Base-by-base conservation (phyloP, 2,329 filamentous ascomycete genomes). In the Penicillium expansum region DNA sequence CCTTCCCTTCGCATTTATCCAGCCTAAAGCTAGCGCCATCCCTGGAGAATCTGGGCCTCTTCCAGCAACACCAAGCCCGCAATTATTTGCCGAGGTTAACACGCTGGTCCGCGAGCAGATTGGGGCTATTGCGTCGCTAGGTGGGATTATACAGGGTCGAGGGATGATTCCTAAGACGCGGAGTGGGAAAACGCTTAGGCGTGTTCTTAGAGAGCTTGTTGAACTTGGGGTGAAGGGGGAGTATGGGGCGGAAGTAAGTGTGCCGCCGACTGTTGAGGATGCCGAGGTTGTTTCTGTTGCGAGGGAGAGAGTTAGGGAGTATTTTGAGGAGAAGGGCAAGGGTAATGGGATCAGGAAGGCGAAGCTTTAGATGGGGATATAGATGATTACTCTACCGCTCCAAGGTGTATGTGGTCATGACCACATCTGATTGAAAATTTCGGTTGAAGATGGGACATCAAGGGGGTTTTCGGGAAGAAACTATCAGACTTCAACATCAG, bases 131-230 rank as follows among this genome's bases (percentile, higher is more conserved):
- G 92, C 93, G 1, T 85, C 85, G 2, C 81, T 97, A 0, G 91
- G 91, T 9, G 92, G 92, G 2, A 88, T 96, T 68, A 89, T 96
- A 51, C 89, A 91, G 56, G 90, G 90, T 38, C 86, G 86, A 63
- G 87, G 87, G 16, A 92, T 96, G 82, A 96, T 97, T 51, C 92
- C 93, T 6, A 92, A 92, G 79, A 97, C 93, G 16, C 78, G 92
- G 29, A 91, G 88, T n/a, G 93, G 93, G 29, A 97, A 97, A 82
- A 96, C 91, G 5, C 74, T 97, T 57, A 81, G 92, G 4, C 80
- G 92, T 24, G 91, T 96, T 32, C 76, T 97, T 71, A 82, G 90
- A 32, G 90, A 96, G 76, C 76, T 97, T 63, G 77, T 96, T 16
- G 92, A 97, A 77, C 91, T 95, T 69, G 91, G 85, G 0, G 85